phyloP scores from a whole-genome alignment of 2,329 filamentous ascomycete species.

The Diplodia corticola region DNA sequence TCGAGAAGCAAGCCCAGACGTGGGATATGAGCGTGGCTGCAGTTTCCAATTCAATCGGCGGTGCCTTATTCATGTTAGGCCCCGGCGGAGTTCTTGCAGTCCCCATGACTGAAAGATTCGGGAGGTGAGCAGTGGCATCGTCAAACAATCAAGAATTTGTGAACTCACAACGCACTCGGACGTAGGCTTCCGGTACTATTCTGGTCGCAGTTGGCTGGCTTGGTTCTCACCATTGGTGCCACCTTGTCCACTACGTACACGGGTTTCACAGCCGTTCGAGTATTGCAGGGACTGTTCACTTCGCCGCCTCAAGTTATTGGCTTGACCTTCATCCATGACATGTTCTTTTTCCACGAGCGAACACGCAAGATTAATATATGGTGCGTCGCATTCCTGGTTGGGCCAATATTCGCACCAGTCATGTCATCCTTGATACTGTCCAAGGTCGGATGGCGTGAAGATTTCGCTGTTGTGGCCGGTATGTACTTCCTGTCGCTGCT shows the following conservation, averaged over 20 bases:
- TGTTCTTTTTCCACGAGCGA: slow-evolving; percentile 42
- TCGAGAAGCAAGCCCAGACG: slow-evolving; percentile 23
- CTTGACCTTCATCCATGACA: slow-evolving; percentile 35
- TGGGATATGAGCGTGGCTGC: slow-evolving; percentile 33
- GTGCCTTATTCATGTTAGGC: slow-evolving; percentile 26
- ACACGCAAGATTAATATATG: slow-evolving; percentile 34
- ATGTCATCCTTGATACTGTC: slow-evolving; percentile 24
- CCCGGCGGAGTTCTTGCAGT: slow-evolving; percentile 30
- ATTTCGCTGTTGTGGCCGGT: slow-evolving; percentile 33
- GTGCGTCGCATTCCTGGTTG: slow-evolving; percentile 25
- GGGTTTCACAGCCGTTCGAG: slow-evolving; percentile 31
- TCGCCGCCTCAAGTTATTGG: slow-evolving; percentile 32
- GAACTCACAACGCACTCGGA: not conserved
- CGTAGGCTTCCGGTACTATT: slow-evolving; percentile 32
- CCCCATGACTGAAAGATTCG: slow-evolving; percentile 40
- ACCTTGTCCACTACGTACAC: slow-evolving; percentile 27
- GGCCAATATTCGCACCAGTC: slow-evolving; percentile 35
- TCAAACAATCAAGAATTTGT: not conserved
- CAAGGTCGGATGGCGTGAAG: slow-evolving; percentile 20
- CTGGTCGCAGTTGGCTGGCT: slow-evolving; percentile 30
- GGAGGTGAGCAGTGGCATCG: slow-evolving; percentile 33
- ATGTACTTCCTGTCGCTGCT: slow-evolving; percentile 39
- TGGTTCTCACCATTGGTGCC: slow-evolving; percentile 27
- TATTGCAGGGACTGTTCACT: slow-evolving; percentile 31
- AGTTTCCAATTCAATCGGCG: slow-evolving; percentile 42